Evolutionary conservation across 148 eudicot genomes (phyloP), one percentile per base, ranked within the genome.

Genomic region (Chenopodium album): DNA sequence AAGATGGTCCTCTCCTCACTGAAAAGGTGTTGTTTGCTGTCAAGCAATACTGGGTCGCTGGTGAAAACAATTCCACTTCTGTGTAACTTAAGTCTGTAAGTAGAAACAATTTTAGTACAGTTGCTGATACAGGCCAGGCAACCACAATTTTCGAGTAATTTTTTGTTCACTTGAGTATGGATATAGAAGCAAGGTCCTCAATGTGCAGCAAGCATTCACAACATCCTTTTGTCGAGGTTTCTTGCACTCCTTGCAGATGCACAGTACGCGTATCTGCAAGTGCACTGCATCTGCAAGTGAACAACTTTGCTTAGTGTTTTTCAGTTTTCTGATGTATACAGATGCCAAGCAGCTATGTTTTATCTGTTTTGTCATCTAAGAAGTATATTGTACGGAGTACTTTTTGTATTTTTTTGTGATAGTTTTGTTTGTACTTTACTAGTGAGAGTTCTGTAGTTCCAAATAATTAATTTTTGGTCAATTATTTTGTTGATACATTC

Each of bases 21-120:
- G 88, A 88, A 71, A 88, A 88, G 84, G 79, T 88, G n/a, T 20
- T 88, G 72, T 84, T 88, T 80, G 84, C 56, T 3, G 90, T 88
- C 14, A 88, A 88, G 50, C 87, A 79, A 46, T 86, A 86, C 32
- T 86, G 88, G 88, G 88, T 86, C 63, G 85, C 87, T 31, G 87
- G 78, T 70, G 90, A 82, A 54, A 67, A 41, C 71, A 85, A 88
- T 65, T 78, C 86, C 68, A 85, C 85, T 1, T 52, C 84, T 28
- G 75, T 71, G 16, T 20, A 41, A 71, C 26, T 41, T 23, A 41
- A 71, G 23, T 71, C 20, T 56, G 62, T 56, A 56, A 28, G 34
- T 32, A 71, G 52, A 41, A 8, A 14, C 52, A 67, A 71, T 75
- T 54, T 10, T 59, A 17, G 44, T 32, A 16, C 7, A 76, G 26